phyloP scores from a whole-genome alignment of 2,329 filamentous ascomycete genomes.

The Fusarium sp. region DNA sequence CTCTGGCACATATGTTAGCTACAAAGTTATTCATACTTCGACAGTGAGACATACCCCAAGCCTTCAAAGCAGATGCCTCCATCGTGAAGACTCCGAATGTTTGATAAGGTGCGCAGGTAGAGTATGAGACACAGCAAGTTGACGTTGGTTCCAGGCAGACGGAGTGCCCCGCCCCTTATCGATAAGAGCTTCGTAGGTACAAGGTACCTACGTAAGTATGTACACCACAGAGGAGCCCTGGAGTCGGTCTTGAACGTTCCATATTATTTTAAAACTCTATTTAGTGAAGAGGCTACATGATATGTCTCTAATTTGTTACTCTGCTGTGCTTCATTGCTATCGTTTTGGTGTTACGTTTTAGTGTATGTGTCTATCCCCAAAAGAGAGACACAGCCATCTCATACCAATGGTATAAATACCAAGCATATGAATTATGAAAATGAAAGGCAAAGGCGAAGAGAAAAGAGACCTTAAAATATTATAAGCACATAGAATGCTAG shows the following conservation, averaged over 20 bases:
- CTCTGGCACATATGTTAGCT: conserved; percentile 63
- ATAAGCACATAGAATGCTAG: too few relatives aligned
- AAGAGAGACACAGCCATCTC: too few relatives aligned
- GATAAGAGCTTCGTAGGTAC: conserved; percentile 36
- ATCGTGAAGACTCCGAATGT: conserved; percentile 31
- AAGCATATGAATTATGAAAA: neutral
- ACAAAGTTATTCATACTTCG: neutral
- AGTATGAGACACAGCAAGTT: conserved; percentile 25
- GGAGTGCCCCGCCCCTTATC: conserved; percentile 43
- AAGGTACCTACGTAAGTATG: neutral
- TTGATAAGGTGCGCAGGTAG: conserved; percentile 14
- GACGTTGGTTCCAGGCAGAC: conserved; percentile 25
- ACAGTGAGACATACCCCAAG: conserved; percentile 38
- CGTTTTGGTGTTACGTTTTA: neutral
- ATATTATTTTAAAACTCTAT: neutral
- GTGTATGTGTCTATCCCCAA: neutral
- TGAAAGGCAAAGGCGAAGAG: neutral
- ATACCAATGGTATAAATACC: neutral
- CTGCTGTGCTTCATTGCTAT: neutral
- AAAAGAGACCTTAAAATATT: too few relatives aligned
- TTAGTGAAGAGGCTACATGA: neutral
- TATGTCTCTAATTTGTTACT: neutral
- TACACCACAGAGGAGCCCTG: neutral
- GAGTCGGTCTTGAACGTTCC: neutral
- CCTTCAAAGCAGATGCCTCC: conserved; percentile 46